Percentiles rank a stretch among this genome's conserved stretches.
Evolutionary conservation across 805 yeast genomes (phyloP).

Genomic region (Myxozyma sirexii): DNA sequence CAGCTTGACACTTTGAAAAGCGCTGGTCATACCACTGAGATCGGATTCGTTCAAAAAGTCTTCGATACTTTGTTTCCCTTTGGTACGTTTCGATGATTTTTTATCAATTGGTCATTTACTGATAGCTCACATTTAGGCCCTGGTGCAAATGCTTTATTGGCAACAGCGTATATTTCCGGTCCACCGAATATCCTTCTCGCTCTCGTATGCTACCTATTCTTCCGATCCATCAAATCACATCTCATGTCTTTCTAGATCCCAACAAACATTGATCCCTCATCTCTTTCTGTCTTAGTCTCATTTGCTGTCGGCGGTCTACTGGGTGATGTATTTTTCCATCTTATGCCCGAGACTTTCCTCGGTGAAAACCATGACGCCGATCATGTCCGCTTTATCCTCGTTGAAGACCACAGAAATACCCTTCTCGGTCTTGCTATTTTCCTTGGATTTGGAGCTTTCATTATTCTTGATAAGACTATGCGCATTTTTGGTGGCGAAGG

Average conservation of each 20-base stretch:
- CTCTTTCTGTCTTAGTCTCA: constrained; percentile 58
- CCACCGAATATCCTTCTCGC: constrained; percentile 63
- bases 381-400: constrained; percentile 49
- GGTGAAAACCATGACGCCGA: constrained; percentile 52
- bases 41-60: constrained; percentile 43
- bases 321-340: constrained; percentile 73
- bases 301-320: constrained; percentile 77
- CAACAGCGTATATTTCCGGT: constrained; percentile 65
- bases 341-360: constrained; percentile 68
- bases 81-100: constrained; percentile 23
- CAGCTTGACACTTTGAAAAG: constrained; percentile 43
- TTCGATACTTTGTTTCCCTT: constrained; percentile 47
- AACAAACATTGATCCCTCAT: constrained; percentile 54
- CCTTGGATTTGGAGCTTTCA: constrained; percentile 60
- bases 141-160: constrained; percentile 62
- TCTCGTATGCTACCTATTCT: constrained; percentile 34
- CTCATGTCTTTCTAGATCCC: no score
- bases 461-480: constrained; percentile 62
- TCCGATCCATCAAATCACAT: no score
- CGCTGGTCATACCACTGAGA: constrained; percentile 28
- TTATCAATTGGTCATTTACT: background rate
- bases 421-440: constrained; percentile 59
- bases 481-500: constrained; percentile 48
- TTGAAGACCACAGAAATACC: constrained; percentile 55
- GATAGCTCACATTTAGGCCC: constrained; percentile 48